Base-by-base conservation (phyloP, 345 rosid species). In the Eucalyptus pauciflora region DNA sequence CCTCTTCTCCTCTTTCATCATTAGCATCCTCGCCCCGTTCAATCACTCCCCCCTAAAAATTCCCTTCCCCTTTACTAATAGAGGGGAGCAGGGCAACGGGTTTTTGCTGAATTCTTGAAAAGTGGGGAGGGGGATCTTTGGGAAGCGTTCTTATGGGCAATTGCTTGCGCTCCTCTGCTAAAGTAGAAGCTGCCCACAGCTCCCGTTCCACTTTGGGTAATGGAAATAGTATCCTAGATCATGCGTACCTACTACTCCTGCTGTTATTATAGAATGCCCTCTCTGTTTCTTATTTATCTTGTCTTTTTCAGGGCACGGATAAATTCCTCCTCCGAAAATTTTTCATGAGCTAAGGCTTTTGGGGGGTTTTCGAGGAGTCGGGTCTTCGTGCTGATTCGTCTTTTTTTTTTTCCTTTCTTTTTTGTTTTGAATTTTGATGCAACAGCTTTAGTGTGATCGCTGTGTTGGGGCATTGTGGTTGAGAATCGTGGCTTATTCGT, bases 81-180 rank as follows among this genome's bases (percentile, higher is more conserved):
- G 43, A 37, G 31, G 27, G 83, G 48, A 37, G 83, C 46, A 76
- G 83, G 83, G 83, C 27, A 10, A 20, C 83, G 83, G 48, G 83
- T 3, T 76, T 71, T 20, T 20, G 48, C 48, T 76, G 83, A 37
- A 76, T 76, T 76, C 83, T 76, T 76, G 48, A 76, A 56, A 24
- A 56, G 29, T 4, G 13, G 62, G 62, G 62, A 76, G 83, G 25
- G 15, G 15, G 27, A 3, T 64, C 76, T 15, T n/a, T 64, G 76
- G 27, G 83, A 76, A 76, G 48, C 80, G 67, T 88, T 83, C 85
- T 76, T 49, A 96, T 95, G 99, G 99, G 99, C 7, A 96, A 96
- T 93, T 96, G 98, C 89, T 90, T 95, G 83, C 91, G 62, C 93
- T 95, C 96, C 91, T 93, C 97, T 80, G 94, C 96, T 88, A 94